Conservation (phyloP, 2,329 filamentous ascomycete genomes). For the Ophiostoma australiae region DNA sequence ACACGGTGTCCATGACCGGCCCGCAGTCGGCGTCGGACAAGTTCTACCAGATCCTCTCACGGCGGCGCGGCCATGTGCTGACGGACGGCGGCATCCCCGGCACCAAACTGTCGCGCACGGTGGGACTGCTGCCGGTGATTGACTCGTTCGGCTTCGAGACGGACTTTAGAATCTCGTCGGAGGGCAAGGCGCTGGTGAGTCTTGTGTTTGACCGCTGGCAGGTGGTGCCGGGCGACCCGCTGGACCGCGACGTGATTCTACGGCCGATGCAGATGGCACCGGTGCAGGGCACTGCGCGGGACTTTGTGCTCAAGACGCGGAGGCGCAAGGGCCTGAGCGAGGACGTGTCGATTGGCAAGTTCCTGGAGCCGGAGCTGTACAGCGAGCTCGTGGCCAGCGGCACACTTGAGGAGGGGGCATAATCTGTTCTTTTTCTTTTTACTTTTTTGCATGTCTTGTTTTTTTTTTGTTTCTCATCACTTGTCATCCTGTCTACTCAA, state of each 20-base stretch:
- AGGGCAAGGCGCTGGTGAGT: conserved; percentile 84
- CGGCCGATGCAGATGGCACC: conserved; percentile 81
- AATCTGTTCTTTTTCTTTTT: neutral
- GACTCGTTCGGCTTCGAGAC: conserved; percentile 98
- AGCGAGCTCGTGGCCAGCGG: conserved; percentile 83
- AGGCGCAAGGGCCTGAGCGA: conserved; percentile 89
- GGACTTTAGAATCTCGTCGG: conserved; percentile 90
- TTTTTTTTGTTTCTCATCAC: neutral
- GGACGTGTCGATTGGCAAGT: conserved; percentile 93
- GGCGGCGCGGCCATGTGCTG: conserved; percentile 84
- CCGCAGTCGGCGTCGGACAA: conserved; percentile 83
- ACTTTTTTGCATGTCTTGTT: neutral
- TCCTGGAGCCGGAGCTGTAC: conserved; percentile 91
- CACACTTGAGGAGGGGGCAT: conserved; percentile 59
- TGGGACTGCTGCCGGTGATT: conserved; percentile 88
- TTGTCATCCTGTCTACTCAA: neutral
- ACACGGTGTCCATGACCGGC: conserved; percentile 86
- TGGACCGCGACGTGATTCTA: conserved; percentile 79
- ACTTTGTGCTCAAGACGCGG: conserved; percentile 95
- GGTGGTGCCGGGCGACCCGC: conserved; percentile 89
- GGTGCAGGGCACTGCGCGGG: conserved; percentile 82
- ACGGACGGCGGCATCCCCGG: conserved; percentile 92
- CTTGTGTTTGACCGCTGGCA: conserved; percentile 95
- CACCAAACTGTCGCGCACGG: conserved; percentile 87
- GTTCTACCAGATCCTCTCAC: conserved; percentile 85